Conservation (phyloP, 306 rosid genomes). For the Abrus pulchellus region DNA sequence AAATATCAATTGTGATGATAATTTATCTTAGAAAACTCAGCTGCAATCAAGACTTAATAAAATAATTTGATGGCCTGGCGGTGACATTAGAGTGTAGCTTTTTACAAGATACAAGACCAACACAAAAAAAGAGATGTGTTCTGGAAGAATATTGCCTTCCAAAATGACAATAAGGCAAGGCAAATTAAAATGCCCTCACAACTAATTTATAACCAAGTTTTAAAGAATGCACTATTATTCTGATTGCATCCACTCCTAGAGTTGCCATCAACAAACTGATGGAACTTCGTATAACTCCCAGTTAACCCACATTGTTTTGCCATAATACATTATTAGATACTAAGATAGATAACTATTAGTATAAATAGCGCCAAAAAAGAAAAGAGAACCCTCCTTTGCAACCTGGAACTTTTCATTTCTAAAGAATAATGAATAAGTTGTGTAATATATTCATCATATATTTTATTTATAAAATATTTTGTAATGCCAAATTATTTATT, state of each 20-base stretch:
- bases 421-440: not conserved
- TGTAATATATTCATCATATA: too few species aligned
- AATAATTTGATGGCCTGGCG: not conserved
- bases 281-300: not conserved
- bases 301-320: not conserved
- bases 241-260: not conserved
- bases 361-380: not conserved
- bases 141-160: conserved; percentile 3
- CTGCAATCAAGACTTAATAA: not conserved
- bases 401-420: not conserved
- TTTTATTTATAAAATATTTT: too few species aligned
- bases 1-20: not conserved
- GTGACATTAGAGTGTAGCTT: not conserved
- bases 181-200: conserved; percentile 14
- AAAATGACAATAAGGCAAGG: conserved; percentile 7
- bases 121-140: conserved; percentile 1
- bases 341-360: not conserved
- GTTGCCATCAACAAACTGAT: not conserved
- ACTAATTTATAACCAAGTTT: conserved; percentile 21
- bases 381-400: conserved; percentile 21
- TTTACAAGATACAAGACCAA: conserved; percentile 14
- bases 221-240: not conserved
- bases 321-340: not conserved
- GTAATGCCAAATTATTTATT: too few species aligned
- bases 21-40: conserved; percentile 22